Conservation (phyloP, 2,329 filamentous ascomycete species). For the Ophiostoma sp. region DNA sequence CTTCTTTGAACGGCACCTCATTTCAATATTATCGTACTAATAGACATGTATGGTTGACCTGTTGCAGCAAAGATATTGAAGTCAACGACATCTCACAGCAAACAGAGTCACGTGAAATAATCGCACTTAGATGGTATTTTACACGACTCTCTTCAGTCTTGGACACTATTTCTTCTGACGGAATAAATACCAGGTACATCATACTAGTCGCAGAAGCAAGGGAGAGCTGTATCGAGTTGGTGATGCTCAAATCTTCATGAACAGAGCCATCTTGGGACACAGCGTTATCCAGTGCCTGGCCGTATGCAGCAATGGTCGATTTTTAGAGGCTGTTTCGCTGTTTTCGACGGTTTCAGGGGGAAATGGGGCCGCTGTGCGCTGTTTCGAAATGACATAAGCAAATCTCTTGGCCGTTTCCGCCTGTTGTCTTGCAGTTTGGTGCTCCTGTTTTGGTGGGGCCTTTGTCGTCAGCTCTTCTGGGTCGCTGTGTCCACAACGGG, state of each 20-base stretch:
- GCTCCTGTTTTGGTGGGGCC: neutral
- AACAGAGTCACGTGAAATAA: no score
- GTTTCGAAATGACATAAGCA: slow-evolving; percentile 13
- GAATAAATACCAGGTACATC: no score
- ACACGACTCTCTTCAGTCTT: no score
- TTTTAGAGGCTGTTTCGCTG: neutral
- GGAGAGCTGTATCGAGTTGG: no score
- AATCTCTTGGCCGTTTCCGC: slow-evolving; percentile 2
- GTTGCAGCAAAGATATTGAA: no score
- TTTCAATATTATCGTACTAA: no score
- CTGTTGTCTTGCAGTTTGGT: neutral
- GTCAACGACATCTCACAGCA: no score
- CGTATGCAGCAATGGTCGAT: neutral
- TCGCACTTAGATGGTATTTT: no score
- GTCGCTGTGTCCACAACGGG: neutral
- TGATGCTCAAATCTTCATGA: neutral
- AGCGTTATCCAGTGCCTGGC: neutral
- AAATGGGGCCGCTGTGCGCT: neutral
- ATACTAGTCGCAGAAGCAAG: no score
- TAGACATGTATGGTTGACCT: no score
- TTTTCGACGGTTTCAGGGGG: neutral
- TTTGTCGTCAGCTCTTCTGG: neutral
- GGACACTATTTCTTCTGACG: no score
- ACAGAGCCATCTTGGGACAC: neutral
- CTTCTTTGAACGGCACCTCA: no score